A percentile compares a stretch with the other conserved stretches of the same genome.
These are phyloP conservation scores for Rhytidhysteron rufulum DNA, from an alignment of 2,329 filamentous ascomycete genomes.

Conservation along the genomic window DNA sequence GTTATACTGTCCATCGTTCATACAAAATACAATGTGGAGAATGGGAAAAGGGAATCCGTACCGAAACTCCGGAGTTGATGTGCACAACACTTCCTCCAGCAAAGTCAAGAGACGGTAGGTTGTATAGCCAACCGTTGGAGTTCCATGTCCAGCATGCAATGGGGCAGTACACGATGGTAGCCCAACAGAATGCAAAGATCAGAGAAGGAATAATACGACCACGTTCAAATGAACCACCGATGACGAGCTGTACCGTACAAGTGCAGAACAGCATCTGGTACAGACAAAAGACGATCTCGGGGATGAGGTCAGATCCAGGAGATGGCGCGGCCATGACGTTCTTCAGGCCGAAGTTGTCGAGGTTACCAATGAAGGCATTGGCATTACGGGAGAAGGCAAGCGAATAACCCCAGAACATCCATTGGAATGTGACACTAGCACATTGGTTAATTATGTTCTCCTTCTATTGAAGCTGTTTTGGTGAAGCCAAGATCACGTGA, in stretches of 20 bases:
- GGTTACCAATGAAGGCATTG: conserved; percentile 59
- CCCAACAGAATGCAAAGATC: conserved; percentile 62
- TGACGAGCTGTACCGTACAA: conserved; percentile 60
- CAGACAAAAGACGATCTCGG: conserved; percentile 64
- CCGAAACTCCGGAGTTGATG: conserved; percentile 59
- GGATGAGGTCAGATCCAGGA: conserved; percentile 53
- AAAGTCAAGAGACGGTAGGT: conserved; percentile 58
- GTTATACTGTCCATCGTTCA: too few species aligned
- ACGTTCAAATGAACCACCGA: conserved; percentile 61
- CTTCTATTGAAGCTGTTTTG: background rate
- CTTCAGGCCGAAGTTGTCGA: conserved; percentile 59
- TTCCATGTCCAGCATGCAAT: conserved; percentile 68
- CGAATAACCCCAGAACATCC: conserved; percentile 64
- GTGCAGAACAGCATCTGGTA: conserved; percentile 64
- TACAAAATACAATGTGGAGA: too few species aligned
- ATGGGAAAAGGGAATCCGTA: too few species aligned
- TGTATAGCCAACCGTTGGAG: conserved; percentile 60
- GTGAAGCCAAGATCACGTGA: background rate
- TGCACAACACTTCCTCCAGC: conserved; percentile 63
- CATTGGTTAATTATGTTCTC: background rate
- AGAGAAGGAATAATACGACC: conserved; percentile 63
- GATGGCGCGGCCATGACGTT: conserved; percentile 59
- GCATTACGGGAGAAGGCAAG: conserved; percentile 59
- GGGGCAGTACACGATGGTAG: conserved; percentile 61
- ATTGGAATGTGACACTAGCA: conserved; percentile 51